Evolutionary conservation across 1,284 basidiomycete species (phyloP), one percentile per base, ranked within the genome.

Genomic region (Ganoderma sinense): DNA sequence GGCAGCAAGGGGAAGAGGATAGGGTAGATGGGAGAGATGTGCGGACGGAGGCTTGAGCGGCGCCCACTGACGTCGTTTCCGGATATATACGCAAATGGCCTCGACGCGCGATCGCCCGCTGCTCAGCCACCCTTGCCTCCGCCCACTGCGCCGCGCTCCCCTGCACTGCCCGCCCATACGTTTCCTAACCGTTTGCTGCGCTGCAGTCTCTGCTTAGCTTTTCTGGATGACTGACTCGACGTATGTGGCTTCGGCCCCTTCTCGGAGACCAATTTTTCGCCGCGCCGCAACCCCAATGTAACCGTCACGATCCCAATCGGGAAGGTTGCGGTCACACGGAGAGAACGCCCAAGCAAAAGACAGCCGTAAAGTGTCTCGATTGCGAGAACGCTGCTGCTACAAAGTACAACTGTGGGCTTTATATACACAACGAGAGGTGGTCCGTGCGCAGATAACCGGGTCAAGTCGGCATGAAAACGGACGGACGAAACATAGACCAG

Each of bases 31-130:
- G 45, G 63, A 39, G 69, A 67, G 56, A 61, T 68, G 72, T 53
- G 60, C 63, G 66, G 64, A 59, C 55, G 36, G 60, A 58, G 66
- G 69, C 53, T 41, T 69, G 62, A 58, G 64, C 66, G 64, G 29
- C 62, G 65, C 53, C 62, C 72, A 65, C 72, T 73, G 72, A 73
- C 72, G 72, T 73, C 72, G 62, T 71, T 70, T 51, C 70, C 72
- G 69, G 68, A 73, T 73, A 65, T 71, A 69, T 73, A 59, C 69
- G 66, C 56, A 51, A 67, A 26, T 33, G 45, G 66, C 56, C 36
- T 60, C 63, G 36, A 16, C 62, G 53, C 36, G n/a, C 65, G 60
- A 53, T 56, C 43, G 48, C 48, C 48, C 48, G 23, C 11, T 41
- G 31, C 59, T 60, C 60, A 60, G 67, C 58, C 66, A 55, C 55